A percentile compares a stretch with the other conserved stretches of the same genome.
phyloP scores from a whole-genome alignment of 805 yeast genomes.

The Candida berthetii region DNA sequence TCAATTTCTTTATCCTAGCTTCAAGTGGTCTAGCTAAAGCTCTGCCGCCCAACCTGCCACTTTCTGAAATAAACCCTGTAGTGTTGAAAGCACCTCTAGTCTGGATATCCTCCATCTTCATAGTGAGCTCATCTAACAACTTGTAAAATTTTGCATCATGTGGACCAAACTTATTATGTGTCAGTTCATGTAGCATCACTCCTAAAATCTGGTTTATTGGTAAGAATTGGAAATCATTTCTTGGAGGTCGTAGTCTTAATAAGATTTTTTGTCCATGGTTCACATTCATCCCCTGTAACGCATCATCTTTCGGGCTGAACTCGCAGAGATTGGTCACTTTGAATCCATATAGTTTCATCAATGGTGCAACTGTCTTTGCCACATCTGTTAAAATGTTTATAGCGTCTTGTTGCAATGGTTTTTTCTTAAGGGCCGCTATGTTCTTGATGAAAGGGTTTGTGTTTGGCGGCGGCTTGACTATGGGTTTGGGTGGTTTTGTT shows the following conservation, averaged over 20 bases:
- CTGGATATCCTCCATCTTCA: constrained; percentile 30
- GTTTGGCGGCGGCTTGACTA: constrained; percentile 16
- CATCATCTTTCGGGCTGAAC: constrained; percentile 66
- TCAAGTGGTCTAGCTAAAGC: constrained; percentile 22
- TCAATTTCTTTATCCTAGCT: constrained; percentile 34
- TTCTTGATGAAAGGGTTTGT: constrained; percentile 21
- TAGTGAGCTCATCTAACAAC: constrained; percentile 50
- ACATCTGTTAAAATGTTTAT: constrained; percentile 57
- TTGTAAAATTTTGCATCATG: constrained; percentile 71
- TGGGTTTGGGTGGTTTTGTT: constrained; percentile 7
- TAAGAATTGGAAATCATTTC: constrained; percentile 45
- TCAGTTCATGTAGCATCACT: constrained; percentile 82
- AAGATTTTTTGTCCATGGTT: constrained; percentile 70
- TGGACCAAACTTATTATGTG: constrained; percentile 76
- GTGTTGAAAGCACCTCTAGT: constrained; percentile 21
- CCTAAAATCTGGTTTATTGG: constrained; percentile 66
- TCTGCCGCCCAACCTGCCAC: constrained; percentile 36
- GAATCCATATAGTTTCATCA: constrained; percentile 63
- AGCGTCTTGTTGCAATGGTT: constrained; percentile 43
- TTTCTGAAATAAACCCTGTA: constrained; percentile 32
- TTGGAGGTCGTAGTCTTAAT: constrained; percentile 59
- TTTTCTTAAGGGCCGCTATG: constrained; percentile 41
- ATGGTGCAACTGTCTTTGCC: constrained; percentile 67
- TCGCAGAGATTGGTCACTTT: constrained; percentile 69
- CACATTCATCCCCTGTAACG: constrained; percentile 75